Percentiles rank a stretch among this genome's conserved stretches.
These are phyloP conservation scores for Parastagonospora avenae DNA, from an alignment of 2,329 filamentous ascomycete genomes.

Conservation along the genomic window DNA sequence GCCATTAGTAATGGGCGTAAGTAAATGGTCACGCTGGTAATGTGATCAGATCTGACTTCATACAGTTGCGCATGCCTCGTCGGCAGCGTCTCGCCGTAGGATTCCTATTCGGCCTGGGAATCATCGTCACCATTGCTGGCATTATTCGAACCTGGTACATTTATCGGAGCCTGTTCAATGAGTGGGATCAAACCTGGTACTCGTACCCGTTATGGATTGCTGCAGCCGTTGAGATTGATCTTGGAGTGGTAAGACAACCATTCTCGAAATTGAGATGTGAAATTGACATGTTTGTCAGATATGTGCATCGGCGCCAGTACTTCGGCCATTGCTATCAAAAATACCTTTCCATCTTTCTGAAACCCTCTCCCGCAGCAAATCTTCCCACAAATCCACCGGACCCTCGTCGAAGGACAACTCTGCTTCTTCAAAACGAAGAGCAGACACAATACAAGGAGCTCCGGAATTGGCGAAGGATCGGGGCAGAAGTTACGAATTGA, in stretches of 20 bases:
- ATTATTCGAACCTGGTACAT: slow-evolving; percentile 52
- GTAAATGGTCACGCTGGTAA: neutral
- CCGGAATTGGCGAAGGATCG: slow-evolving; percentile 18
- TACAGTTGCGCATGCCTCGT: slow-evolving; percentile 48
- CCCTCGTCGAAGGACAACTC: slow-evolving; percentile 7
- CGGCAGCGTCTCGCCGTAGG: slow-evolving; percentile 48
- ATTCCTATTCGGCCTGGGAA: slow-evolving; percentile 48
- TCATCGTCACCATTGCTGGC: slow-evolving; percentile 51
- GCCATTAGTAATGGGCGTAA: slow-evolving; percentile 48
- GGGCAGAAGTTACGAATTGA: slow-evolving; percentile 28
- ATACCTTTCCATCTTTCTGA: slow-evolving; percentile 30
- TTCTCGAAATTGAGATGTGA: neutral
- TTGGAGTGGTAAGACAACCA: slow-evolving; percentile 49
- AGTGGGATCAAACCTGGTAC: slow-evolving; percentile 54
- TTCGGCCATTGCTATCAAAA: slow-evolving; percentile 34
- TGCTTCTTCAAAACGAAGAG: slow-evolving; percentile 17
- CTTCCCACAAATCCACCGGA: slow-evolving; percentile 9
- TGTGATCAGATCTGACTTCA: neutral
- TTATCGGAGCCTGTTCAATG: slow-evolving; percentile 48
- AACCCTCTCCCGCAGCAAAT: slow-evolving; percentile 18
- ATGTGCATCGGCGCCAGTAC: slow-evolving; percentile 38
- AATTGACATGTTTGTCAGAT: slow-evolving; percentile 16
- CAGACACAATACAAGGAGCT: slow-evolving; percentile 12
- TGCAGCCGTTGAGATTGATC: slow-evolving; percentile 53
- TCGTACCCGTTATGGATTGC: slow-evolving; percentile 55